These are phyloP conservation scores for Solanum appendiculatum DNA, from an alignment of 257 asterid genomes.

Conservation along the genomic window DNA sequence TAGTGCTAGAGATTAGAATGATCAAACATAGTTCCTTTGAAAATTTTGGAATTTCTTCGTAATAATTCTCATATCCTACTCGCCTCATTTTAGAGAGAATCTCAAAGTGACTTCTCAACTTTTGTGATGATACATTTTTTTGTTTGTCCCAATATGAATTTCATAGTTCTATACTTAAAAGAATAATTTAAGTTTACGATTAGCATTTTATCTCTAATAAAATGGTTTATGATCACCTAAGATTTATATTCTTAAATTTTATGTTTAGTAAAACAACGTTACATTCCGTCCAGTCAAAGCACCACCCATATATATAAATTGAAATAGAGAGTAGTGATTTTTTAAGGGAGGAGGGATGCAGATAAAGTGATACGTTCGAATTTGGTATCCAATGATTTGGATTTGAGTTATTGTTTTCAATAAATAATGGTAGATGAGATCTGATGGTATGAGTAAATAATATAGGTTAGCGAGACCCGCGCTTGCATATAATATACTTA, in stretches of 20 bases:
- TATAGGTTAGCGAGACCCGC: background rate
- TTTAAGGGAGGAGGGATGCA: background rate
- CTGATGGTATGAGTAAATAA: background rate
- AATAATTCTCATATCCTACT: background rate
- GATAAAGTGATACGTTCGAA: background rate
- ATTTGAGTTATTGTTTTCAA: background rate
- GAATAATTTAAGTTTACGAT: background rate
- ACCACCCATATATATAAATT: background rate
- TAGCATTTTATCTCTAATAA: background rate
- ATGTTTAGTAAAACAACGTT: background rate
- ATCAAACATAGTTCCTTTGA: background rate
- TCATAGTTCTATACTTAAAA: background rate
- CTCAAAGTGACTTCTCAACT: background rate
- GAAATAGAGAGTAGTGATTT: background rate
- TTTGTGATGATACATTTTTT: background rate
- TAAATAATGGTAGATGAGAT: background rate
- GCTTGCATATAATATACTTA: too few relatives aligned
- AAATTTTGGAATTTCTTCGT: background rate
- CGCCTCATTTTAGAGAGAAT: background rate
- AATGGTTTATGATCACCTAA: background rate
- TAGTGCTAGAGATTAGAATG: background rate
- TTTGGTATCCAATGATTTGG: background rate
- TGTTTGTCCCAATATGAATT: background rate
- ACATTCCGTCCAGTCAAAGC: too few relatives aligned
- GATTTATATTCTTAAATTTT: background rate